Evolutionary conservation across 164 flowering plant genomes (phyloP).

Genomic region (Dillenia suffruticosa): DNA sequence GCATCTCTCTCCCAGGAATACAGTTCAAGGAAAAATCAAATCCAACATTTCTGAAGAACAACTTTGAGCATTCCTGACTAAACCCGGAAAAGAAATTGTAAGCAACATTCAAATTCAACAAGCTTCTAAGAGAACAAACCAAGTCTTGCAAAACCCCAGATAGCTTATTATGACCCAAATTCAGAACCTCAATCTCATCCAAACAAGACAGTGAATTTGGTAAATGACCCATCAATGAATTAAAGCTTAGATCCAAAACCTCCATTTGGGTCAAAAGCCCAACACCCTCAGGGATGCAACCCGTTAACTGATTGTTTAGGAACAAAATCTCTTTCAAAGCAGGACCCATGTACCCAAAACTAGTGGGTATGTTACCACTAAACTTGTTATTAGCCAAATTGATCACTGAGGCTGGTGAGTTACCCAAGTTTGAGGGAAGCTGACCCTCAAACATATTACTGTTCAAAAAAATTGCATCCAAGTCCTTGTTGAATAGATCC

Average conservation of each 20-base stretch:
- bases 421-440: slow-evolving; percentile 66
- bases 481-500: slow-evolving; percentile 53
- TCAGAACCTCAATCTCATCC: slow-evolving; percentile 59
- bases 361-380: slow-evolving; percentile 60
- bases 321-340: slow-evolving; percentile 70
- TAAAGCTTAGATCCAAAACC: slow-evolving; percentile 79
- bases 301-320: slow-evolving; percentile 74
- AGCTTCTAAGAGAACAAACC: slow-evolving; percentile 57
- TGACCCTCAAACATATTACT: slow-evolving; percentile 69
- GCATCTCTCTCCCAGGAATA: slow-evolving; percentile 66
- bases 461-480: slow-evolving; percentile 82
- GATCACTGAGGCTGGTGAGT: slow-evolving; percentile 85
- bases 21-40: slow-evolving; percentile 76
- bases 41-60: slow-evolving; percentile 45
- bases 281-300: slow-evolving; percentile 85
- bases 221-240: slow-evolving; percentile 72
- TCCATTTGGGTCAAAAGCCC: slow-evolving; percentile 64
- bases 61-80: slow-evolving; percentile 48
- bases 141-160: slow-evolving; percentile 69
- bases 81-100: slow-evolving; percentile 91
- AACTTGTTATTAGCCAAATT: slow-evolving; percentile 83
- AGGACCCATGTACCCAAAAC: slow-evolving; percentile 62
- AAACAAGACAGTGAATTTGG: slow-evolving; percentile 81
- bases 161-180: slow-evolving; percentile 69
- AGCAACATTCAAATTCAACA: slow-evolving; percentile 63